A percentile compares a stretch with the other conserved stretches of the same genome.
phyloP scores from a whole-genome alignment of 2,329 filamentous ascomycete genomes.

The Kalaharituber pfeilii region DNA sequence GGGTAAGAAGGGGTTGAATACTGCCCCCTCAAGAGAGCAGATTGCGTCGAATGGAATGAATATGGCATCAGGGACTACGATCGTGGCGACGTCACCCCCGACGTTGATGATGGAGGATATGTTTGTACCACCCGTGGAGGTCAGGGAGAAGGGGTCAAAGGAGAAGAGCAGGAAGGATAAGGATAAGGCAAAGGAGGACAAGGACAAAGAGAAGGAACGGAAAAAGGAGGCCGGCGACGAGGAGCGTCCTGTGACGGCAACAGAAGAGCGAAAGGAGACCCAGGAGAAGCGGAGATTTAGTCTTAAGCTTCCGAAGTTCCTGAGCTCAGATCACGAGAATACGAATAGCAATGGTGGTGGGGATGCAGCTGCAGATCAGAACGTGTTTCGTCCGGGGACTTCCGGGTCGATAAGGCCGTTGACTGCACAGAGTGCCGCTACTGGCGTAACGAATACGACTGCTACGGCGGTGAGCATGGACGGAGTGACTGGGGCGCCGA shows the following conservation, averaged over 20 bases:
- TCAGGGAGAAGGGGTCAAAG: background rate
- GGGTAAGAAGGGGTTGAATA: background rate
- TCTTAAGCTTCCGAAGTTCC: background rate
- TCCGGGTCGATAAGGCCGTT: background rate
- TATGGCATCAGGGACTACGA: background rate
- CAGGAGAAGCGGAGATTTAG: background rate
- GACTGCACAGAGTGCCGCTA: background rate
- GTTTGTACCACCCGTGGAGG: background rate
- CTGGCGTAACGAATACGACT: background rate
- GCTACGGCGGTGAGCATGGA: background rate
- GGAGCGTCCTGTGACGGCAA: background rate
- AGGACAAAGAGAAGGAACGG: background rate
- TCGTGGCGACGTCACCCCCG: background rate
- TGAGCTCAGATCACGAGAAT: background rate
- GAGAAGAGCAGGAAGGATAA: background rate
- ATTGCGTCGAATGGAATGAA: background rate
- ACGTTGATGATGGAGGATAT: background rate
- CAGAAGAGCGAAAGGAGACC: background rate
- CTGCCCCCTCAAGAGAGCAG: background rate
- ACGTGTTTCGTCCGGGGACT: background rate
- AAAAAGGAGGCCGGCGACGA: background rate
- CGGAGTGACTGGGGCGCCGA: background rate
- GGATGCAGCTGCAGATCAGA: background rate
- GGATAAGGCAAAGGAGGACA: background rate
- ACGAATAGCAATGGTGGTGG: too few relatives aligned